phyloP scores from a whole-genome alignment of 1,284 basidiomycete genomes.

The Rhodotorula glutinis region DNA sequence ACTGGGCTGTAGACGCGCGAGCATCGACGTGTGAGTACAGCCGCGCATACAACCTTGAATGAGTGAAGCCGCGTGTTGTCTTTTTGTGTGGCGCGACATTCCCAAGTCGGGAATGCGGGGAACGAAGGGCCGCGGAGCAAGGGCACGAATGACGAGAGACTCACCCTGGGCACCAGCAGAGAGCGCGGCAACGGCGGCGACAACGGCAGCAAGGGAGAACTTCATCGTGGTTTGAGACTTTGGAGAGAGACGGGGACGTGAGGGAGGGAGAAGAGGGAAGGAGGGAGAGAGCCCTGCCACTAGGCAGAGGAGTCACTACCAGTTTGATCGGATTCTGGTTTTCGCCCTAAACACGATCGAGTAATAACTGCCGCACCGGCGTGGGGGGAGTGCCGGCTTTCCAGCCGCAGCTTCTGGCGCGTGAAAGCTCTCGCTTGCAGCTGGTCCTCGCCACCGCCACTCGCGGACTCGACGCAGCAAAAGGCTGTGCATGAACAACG shows the following conservation, averaged over 20 bases:
- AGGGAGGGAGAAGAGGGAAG: neutral
- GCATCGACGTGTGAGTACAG: neutral
- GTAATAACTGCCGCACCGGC: too few relatives aligned
- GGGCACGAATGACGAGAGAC: neutral
- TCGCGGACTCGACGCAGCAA: too few relatives aligned
- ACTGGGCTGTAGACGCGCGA: neutral
- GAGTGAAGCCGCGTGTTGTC: too few relatives aligned
- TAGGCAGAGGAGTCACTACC: neutral
- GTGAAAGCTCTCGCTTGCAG: too few relatives aligned
- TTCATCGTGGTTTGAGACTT: neutral
- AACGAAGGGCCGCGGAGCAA: neutral
- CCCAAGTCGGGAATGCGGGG: too few relatives aligned
- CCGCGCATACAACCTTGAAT: too few relatives aligned
- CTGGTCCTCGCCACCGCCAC: too few relatives aligned
- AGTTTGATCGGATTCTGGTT: neutral
- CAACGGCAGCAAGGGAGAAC: neutral
- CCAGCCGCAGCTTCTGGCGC: too few relatives aligned
- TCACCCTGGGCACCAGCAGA: constrained; percentile 2
- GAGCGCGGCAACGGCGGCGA: neutral
- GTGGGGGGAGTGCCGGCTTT: too few relatives aligned
- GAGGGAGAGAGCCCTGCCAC: neutral
- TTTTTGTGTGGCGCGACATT: too few relatives aligned
- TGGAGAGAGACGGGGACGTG: neutral
- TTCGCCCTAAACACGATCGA: too few relatives aligned
- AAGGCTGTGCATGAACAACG: too few relatives aligned